Evolutionary conservation across 1,284 basidiomycete genomes (phyloP), one percentile per base, ranked within the genome.

Genomic region (Flammula alnicola): DNA sequence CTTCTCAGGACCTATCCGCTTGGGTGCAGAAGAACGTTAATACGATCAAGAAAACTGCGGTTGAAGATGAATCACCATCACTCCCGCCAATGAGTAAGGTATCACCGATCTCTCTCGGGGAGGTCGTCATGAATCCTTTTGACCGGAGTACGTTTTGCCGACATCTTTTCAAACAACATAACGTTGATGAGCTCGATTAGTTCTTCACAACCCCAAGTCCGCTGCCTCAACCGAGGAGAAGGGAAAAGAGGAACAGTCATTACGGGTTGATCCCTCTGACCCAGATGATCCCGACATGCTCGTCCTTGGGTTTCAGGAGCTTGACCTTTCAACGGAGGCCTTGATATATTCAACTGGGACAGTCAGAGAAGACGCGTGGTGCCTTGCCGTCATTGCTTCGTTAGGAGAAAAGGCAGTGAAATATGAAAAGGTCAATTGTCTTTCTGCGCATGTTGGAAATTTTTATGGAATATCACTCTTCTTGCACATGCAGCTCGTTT

Each of bases 291-390:
- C 85, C 12, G 88, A 91, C 62, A 54, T 91, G 10, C 63, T 89
- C 19, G 82, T 87, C 9, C 63, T 90, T 4, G 86, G 79, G 1
- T 89, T 91, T 56, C 88, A 91, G 65, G 88, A 91, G 60, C 68
- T 91, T 2, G 88, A 91, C 63, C 71, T 84, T 1, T 90, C 88
- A 0, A 75, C 88, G 0, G 87, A 88, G 63, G 86, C 88, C 6
- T 69, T 91, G 44, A 62, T 91, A 0, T 88, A 88, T 54, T 75
- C 82, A 1, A 77, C 80, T 0, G 80, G 77, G 33, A 81, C 81
- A 0, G 57, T 70, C 5, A 77, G 79, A 54, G 88, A 89, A 61
- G 86, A 88, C 31, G 78, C 83, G 0, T 91, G 88, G 88, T 73
- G 72, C 36, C 61, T 69, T 12, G 84, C 87, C 3, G 69, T 83